phyloP scores from a whole-genome alignment of 164 flowering plant species.

The Vitis cinerea region DNA sequence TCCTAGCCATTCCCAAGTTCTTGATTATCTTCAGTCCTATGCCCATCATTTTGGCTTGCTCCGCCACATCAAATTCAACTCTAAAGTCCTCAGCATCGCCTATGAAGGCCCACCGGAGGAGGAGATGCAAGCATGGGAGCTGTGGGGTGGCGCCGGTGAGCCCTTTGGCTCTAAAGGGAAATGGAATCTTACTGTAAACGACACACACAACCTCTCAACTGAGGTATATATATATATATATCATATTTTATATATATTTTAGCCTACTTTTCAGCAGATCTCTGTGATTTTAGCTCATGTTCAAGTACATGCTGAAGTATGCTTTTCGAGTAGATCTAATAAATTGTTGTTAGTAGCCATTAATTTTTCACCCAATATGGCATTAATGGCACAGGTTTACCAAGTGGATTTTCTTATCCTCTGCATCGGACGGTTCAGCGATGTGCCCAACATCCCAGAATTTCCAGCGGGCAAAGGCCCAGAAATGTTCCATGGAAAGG shows the following conservation, averaged over 20 bases:
- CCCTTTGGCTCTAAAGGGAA: constrained; percentile 20
- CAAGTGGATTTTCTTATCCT: constrained; percentile 51
- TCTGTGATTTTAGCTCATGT: no score
- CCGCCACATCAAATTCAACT: constrained; percentile 31
- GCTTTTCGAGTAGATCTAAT: no score
- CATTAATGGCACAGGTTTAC: constrained; percentile 24
- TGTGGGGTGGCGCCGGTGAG: constrained; percentile 41
- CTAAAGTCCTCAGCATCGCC: constrained; percentile 34
- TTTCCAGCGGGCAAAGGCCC: no score
- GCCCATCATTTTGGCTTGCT: constrained; percentile 37
- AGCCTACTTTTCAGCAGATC: no score
- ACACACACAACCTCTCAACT: constrained; percentile 1
- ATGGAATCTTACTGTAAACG: constrained; percentile 20
- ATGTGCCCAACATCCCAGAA: no score
- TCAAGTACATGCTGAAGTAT: no score
- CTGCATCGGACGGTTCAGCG: constrained; percentile 8
- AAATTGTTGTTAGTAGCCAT: no score
- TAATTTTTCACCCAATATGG: no score
- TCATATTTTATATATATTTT: no score
- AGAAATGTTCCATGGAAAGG: no score
- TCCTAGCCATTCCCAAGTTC: constrained; percentile 32
- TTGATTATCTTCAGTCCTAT: constrained; percentile 41
- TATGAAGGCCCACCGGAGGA: constrained; percentile 21
- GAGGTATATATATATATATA: background rate
- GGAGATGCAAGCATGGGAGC: constrained; percentile 27